A percentile compares a stretch with the other conserved stretches of the same genome.
These are phyloP conservation scores for Candida palmyrensis DNA, from an alignment of 805 yeast species.

Conservation along the genomic window DNA sequence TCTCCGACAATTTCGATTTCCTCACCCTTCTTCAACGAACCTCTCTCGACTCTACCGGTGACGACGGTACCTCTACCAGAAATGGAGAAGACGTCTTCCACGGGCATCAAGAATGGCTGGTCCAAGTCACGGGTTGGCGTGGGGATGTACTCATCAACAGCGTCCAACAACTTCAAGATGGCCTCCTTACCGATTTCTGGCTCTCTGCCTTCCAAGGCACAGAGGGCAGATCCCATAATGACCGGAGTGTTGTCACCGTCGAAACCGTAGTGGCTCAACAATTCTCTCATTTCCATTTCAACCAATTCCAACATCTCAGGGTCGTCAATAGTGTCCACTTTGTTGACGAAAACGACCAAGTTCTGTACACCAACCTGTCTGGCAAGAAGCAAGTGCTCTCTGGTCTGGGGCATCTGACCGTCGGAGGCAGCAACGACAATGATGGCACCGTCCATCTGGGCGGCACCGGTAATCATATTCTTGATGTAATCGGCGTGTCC, in stretches of 20 bases:
- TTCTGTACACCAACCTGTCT: conserved; percentile 99
- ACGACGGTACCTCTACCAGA: conserved; percentile 99
- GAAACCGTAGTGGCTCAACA: conserved; percentile 84
- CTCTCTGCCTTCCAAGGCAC: conserved; percentile 84
- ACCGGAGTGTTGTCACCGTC: conserved; percentile 99
- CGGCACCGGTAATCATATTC: conserved; percentile 99
- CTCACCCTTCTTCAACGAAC: conserved; percentile 95
- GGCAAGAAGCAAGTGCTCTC: conserved; percentile 96
- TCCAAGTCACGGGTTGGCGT: conserved; percentile 95
- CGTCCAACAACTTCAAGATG: conserved; percentile 76
- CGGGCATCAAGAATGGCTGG: conserved; percentile 94
- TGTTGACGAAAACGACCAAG: conserved; percentile 96
- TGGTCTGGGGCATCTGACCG: conserved; percentile 99
- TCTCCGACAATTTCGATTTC: conserved; percentile 96
- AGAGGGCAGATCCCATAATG: conserved; percentile 96
- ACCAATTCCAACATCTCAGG: conserved; percentile 99
- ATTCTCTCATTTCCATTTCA: conserved; percentile 99
- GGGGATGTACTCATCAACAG: conserved; percentile 92
- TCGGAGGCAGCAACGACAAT: conserved; percentile 99
- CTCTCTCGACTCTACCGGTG: conserved; percentile 99
- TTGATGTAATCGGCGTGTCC: conserved; percentile 99
- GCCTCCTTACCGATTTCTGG: conserved; percentile 92
- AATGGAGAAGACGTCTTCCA: conserved; percentile 95
- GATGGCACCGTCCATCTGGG: conserved; percentile 99
- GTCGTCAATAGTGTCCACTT: conserved; percentile 96